Evolutionary conservation across 306 rosid genomes (phyloP).

Genomic region (Astragalus membranaceus): DNA sequence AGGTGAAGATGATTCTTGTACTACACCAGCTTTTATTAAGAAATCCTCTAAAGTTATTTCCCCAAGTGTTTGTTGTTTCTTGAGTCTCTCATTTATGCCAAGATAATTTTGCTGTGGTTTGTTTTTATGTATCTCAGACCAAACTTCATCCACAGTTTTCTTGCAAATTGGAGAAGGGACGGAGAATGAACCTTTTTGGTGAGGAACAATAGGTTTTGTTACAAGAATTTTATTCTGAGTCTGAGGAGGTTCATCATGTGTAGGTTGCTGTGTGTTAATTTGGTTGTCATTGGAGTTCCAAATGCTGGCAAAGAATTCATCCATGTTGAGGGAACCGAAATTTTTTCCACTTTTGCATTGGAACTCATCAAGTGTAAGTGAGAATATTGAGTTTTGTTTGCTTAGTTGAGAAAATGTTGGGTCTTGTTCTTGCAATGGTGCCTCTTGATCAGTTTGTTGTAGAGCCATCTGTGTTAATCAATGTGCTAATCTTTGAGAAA

Average conservation of each 20-base stretch:
- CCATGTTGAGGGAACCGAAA: conserved; percentile 68
- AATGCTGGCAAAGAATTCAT: conserved; percentile 61
- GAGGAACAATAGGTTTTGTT: neutral
- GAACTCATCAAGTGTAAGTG: too few species aligned
- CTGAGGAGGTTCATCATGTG: conserved; percentile 12
- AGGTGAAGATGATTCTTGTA: conserved; percentile 27
- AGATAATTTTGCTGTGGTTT: too few species aligned
- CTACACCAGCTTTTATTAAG: conserved; percentile 67
- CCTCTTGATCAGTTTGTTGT: too few species aligned
- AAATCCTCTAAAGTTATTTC: conserved; percentile 74
- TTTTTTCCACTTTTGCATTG: too few species aligned
- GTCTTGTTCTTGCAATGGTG: too few species aligned
- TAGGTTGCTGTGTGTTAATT: neutral
- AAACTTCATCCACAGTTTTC: conserved; percentile 62
- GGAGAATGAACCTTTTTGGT: conserved; percentile 22
- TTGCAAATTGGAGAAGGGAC: conserved; percentile 54
- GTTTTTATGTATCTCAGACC: conserved; percentile 61
- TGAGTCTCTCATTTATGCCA: conserved; percentile 14
- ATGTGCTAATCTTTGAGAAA: too few species aligned
- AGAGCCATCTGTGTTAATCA: too few species aligned
- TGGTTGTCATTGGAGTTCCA: conserved; percentile 49
- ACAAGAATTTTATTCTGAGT: too few species aligned
- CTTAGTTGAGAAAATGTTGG: too few species aligned
- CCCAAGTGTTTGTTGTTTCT: conserved; percentile 39
- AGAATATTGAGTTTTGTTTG: too few species aligned